Evolutionary conservation across 768 basidiomycete genomes (phyloP).

Genomic region (Gelatoporia subvermispora): DNA sequence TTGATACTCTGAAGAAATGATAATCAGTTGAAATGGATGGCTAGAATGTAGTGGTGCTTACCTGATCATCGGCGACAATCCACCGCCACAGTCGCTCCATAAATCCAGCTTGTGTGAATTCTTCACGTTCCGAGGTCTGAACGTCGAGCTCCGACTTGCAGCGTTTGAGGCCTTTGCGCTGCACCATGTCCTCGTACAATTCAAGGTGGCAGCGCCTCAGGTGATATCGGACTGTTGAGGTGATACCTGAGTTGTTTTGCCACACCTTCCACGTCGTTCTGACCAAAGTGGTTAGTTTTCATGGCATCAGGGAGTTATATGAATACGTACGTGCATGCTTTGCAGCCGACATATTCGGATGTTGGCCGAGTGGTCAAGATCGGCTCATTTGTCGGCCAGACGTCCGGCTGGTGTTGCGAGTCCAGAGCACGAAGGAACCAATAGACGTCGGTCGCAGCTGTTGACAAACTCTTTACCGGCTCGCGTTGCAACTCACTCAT

Average conservation of each 20-base stretch:
- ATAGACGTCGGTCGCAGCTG: not conserved
- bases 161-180: not conserved
- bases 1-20: slow-evolving; percentile 3
- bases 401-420: not conserved
- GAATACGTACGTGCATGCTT: not conserved
- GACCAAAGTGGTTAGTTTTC: not conserved
- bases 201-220: not conserved
- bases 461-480: too few species aligned
- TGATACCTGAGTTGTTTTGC: slow-evolving; percentile 14
- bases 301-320: not conserved
- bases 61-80: slow-evolving; percentile 12
- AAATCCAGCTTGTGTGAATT: not conserved
- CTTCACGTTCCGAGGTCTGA: not conserved
- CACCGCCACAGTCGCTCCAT: slow-evolving; percentile 16
- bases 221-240: slow-evolving; percentile 7
- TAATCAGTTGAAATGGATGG: not conserved
- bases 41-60: not conserved
- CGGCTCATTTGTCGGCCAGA: not conserved
- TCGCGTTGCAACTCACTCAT: too few species aligned
- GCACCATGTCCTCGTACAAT: not conserved
- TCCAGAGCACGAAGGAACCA: not conserved
- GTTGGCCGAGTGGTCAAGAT: not conserved
- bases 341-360: not conserved
- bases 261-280: slow-evolving; percentile 9
- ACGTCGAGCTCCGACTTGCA: not conserved